Base-by-base conservation (phyloP, 164 flowering plant genomes). In the Kalanchoe fedtschenkoi region DNA sequence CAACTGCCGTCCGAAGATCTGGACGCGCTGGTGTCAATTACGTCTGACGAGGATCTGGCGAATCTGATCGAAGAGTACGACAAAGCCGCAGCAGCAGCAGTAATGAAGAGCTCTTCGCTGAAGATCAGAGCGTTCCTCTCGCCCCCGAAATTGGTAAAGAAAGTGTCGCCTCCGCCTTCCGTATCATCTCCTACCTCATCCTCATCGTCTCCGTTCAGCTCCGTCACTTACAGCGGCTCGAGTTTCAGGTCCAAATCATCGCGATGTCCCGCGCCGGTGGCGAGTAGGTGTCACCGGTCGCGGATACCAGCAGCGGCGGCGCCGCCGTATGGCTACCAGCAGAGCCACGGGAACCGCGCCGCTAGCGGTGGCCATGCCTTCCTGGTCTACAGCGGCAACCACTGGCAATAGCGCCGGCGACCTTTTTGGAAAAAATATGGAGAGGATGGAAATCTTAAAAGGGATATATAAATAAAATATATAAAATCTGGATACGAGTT, bases 51-150 rank as follows among this genome's bases (percentile, higher is more conserved):
- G 72, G 97, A 93, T 69, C 80, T 93, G 2, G 78, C 71, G 9
- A 88, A 90, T 72, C 75, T 93, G 51, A 71, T 93, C 68, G 97
- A 93, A 59, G 97, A 86, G 62, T 90, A 93, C 69, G 92, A 88
- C 54, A 74, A 81, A 13, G 82, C 72, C 2, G 68, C 86, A 1
- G 55, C 77, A 10, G 64, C 75, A 0, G 38, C 70, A 26, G 19
- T 26, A 1, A 24, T 32, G 16, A 43, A 17, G 16, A 43, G 33
- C 6, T 61, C 78, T 4, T 65, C 81, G 39, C 47, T 82, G 58
- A 91, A 91, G 82, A 78, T 92, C 79, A 80, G 95, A 69, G 93
- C 87, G 1, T 89, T 89, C 60, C 88, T 92, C 5, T 74, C 69
- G 19, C 79, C 67, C 38, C 82, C 83, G 10, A 83, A 83, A 75